phyloP scores from a whole-genome alignment of 2,329 filamentous ascomycete species.

The Tolypocladium endophyticum region DNA sequence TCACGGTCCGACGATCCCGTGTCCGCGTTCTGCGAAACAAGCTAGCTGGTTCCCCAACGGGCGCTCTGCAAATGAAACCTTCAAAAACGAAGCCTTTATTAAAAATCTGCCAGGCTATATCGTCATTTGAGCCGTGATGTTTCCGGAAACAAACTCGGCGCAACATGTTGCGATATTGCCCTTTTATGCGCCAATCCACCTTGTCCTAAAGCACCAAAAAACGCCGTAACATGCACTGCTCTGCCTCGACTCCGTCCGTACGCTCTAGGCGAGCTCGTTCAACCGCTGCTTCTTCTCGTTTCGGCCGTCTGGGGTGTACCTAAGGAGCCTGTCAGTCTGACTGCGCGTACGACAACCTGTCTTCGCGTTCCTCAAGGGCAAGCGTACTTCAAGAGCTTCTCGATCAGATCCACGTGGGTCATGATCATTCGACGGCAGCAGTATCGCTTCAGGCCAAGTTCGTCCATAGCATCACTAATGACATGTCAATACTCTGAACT shows the following conservation, averaged over 20 bases:
- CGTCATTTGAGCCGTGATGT: not conserved
- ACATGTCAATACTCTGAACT: not conserved
- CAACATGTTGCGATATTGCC: not conserved
- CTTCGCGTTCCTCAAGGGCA: not conserved
- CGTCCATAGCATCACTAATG: slow-evolving; percentile 83
- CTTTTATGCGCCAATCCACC: slow-evolving; percentile 17
- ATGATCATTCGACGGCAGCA: slow-evolving; percentile 99
- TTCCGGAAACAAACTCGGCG: not conserved
- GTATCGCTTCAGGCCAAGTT: slow-evolving; percentile 87
- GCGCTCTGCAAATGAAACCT: not conserved
- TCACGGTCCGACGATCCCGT: not conserved
- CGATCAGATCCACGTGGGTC: slow-evolving; percentile 97
- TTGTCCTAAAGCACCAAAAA: slow-evolving; percentile 12
- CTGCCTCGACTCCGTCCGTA: slow-evolving; percentile 3
- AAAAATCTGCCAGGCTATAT: not conserved
- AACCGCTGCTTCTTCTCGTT: slow-evolving; percentile 47
- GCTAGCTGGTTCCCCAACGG: too few relatives aligned
- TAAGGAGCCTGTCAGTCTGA: slow-evolving; percentile 13
- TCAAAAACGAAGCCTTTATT: not conserved
- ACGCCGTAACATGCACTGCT: slow-evolving; percentile 21
- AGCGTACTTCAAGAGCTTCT: slow-evolving; percentile 86
- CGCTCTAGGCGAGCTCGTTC: slow-evolving; percentile 21
- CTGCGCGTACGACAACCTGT: not conserved
- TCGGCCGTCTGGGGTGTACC: slow-evolving; percentile 52
- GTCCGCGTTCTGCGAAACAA: not conserved